Evolutionary conservation across 164 flowering plant genomes (phyloP), one percentile per base, ranked within the genome.

Genomic region (Santalum album): DNA sequence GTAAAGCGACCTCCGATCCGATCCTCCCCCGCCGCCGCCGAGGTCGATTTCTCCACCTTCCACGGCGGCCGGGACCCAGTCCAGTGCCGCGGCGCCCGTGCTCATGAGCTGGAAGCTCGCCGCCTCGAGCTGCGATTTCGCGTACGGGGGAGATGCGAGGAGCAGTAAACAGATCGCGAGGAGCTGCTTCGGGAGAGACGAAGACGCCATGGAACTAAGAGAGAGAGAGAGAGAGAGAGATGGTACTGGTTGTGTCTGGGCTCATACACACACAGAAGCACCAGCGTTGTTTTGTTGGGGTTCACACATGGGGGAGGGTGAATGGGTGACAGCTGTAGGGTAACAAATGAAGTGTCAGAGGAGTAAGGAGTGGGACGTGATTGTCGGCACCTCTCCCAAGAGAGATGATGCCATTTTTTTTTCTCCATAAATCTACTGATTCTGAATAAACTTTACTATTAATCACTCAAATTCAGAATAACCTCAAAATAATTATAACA

Each of bases 1-100:
- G 43, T 69, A 79, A 47, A 79, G 65, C 36, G 89, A 76, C 53
- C 96, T 75, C 7, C 90, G 58, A 16, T 48, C 69, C 12, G 22
- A 27, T 2, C 23, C 69, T 4, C 58, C 62, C 0, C 36, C 60
- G 1, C 26, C 61, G 16, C 29, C 58, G 0, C 25, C 56, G 2
- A 6, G 60, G 34, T 59, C 70, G 25, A 11, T 5, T 6, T 23
- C 55, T 17, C n/a, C 25, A 49, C 55, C 64, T 26, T 18, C 47
- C 55, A 38, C 59, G 23, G 53, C 26, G 17, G 70, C 52, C 55
- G 26, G 50, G 0, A 62, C 17, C 11, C 69, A 3, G 7, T 57
- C 16, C 10, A 69, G 72, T 73, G 75, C 74, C 24, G 67, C 76
- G 0, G 72, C 53, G 7, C 67, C 59, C n/a, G 68, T 75, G 0